These are phyloP conservation scores for Maudiozyma serrabonitensis DNA, from an alignment of 805 yeast species.

Conservation along the genomic window DNA sequence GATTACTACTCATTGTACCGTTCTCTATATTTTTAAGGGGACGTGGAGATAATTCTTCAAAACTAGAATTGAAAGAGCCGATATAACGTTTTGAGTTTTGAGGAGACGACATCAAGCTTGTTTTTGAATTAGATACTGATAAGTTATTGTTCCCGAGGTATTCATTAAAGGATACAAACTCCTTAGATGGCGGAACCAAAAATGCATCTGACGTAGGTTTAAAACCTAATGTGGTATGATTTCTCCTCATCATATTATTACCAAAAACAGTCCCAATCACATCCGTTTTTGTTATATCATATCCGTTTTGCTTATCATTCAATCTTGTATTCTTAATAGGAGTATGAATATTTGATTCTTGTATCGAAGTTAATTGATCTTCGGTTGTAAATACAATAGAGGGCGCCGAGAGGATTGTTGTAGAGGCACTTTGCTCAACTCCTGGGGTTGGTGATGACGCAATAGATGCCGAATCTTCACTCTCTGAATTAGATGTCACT, in stretches of 20 bases:
- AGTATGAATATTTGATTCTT: not conserved
- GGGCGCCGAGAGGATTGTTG: not conserved
- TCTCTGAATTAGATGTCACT: not conserved
- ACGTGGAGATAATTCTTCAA: constrained; percentile 24
- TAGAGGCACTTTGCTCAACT: not conserved
- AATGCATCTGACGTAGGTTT: not conserved
- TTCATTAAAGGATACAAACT: not conserved
- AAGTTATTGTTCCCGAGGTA: not conserved
- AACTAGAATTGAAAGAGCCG: constrained; percentile 28
- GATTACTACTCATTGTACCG: not conserved
- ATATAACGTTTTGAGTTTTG: constrained; percentile 22
- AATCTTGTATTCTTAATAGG: not conserved
- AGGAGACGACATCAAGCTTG: constrained; percentile 10
- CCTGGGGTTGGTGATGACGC: not conserved
- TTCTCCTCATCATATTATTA: constrained; percentile 11
- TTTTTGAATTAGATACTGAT: not conserved
- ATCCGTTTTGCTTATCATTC: not conserved
- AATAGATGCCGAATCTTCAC: not conserved
- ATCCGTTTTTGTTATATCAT: not conserved
- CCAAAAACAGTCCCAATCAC: constrained; percentile 5
- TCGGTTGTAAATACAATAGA: not conserved
- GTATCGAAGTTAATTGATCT: not conserved
- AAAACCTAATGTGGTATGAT: constrained; percentile 13
- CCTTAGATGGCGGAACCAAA: not conserved
- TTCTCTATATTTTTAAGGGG: not conserved